These are phyloP conservation scores for Mortierella sp. DNA, from an alignment of 371 early-diverging fungal genomes.

Conservation along the genomic window DNA sequence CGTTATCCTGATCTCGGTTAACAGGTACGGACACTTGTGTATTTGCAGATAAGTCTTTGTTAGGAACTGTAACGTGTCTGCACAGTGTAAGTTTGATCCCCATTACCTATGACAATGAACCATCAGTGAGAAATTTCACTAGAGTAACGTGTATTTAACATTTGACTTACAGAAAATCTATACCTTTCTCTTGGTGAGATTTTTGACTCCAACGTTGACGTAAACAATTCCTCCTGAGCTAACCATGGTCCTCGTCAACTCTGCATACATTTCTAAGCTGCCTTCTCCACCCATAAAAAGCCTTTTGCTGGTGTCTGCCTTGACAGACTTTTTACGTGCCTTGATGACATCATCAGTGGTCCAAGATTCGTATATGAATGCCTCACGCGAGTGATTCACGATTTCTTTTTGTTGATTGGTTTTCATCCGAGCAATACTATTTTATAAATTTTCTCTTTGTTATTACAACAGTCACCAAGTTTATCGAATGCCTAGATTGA, in stretches of 20 bases:
- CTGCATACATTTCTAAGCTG: constrained; percentile 50
- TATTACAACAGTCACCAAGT: too few relatives aligned
- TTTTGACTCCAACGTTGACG: constrained; percentile 49
- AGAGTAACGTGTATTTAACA: background rate
- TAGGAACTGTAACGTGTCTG: constrained; percentile 33
- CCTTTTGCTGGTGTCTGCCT: constrained; percentile 53
- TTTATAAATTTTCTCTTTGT: background rate
- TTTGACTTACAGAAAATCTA: background rate
- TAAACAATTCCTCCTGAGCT: constrained; percentile 56
- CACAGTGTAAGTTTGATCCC: constrained; percentile 48
- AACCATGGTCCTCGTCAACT: constrained; percentile 52
- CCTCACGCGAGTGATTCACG: constrained; percentile 42
- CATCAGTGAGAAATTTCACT: background rate
- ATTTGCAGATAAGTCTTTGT: constrained; percentile 10
- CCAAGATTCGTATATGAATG: constrained; percentile 56
- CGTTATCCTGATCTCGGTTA: constrained; percentile 35
- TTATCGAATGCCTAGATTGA: too few relatives aligned
- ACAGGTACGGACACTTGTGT: background rate
- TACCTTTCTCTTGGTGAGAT: constrained; percentile 56
- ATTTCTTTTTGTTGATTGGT: constrained; percentile 41
- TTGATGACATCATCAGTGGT: constrained; percentile 47
- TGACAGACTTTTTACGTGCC: constrained; percentile 45
- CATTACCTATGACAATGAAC: constrained; percentile 28
- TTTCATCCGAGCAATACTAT: constrained; percentile 42
- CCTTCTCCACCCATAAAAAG: constrained; percentile 56